Percentiles rank a stretch among this genome's conserved stretches.
phyloP scores from a whole-genome alignment of 192 early-diverging fungal genomes.

The Umbelopsis ramanniana region DNA sequence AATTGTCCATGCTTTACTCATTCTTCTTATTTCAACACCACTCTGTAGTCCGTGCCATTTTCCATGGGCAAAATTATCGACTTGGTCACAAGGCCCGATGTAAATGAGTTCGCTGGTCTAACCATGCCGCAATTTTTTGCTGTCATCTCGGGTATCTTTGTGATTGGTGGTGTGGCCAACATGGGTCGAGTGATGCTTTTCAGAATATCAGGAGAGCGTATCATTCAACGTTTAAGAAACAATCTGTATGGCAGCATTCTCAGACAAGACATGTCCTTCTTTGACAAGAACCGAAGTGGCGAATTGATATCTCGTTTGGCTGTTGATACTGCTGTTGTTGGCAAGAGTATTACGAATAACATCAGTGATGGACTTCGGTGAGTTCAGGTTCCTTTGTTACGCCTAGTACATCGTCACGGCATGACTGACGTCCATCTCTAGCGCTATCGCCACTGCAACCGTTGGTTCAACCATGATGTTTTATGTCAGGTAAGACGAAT shows the following conservation, averaged over 20 bases:
- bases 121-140: constrained; percentile 56
- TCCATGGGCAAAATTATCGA: constrained; percentile 73
- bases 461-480: constrained; percentile 72
- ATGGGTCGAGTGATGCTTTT: constrained; percentile 60
- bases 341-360: constrained; percentile 75
- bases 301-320: constrained; percentile 82
- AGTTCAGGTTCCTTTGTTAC: background rate
- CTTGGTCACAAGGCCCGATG: constrained; percentile 56
- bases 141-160: constrained; percentile 47
- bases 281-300: constrained; percentile 81
- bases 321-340: constrained; percentile 75
- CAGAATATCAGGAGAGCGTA: constrained; percentile 65
- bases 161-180: constrained; percentile 43
- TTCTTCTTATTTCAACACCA: background rate
- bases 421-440: constrained; percentile 20
- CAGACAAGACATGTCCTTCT: constrained; percentile 88
- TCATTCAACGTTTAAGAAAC: constrained; percentile 70
- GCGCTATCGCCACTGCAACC: constrained; percentile 55
- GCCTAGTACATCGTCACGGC: background rate
- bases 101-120: constrained; percentile 50
- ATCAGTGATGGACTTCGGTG: constrained; percentile 73
- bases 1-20: background rate
- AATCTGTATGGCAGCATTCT: constrained; percentile 70
- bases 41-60: constrained; percentile 54
- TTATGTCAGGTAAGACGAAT: constrained; percentile 49